Evolutionary conservation across 257 asterid species (phyloP).

Genomic region (Scutellaria galericulata): DNA sequence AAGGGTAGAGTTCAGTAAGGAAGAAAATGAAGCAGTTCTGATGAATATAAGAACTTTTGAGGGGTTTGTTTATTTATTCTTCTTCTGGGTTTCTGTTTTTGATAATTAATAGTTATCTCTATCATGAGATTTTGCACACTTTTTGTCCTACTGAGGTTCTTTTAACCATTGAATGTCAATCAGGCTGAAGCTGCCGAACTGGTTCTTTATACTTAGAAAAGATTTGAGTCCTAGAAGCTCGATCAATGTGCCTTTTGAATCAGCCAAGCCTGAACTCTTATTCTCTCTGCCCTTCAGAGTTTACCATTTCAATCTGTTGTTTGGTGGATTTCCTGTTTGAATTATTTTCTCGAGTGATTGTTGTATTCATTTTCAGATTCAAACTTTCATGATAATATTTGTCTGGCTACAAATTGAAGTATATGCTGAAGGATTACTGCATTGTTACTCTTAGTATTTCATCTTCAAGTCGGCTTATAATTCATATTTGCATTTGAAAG

Average conservation of each 20-base stretch:
- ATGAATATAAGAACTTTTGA: too few species aligned
- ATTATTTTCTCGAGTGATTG: background rate
- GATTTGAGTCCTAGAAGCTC: constrained; percentile 12
- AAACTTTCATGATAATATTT: background rate
- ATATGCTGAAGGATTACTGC: constrained; percentile 12
- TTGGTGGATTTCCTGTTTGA: background rate
- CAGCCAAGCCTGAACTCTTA: constrained; percentile 1
- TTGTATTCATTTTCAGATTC: background rate
- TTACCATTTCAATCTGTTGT: background rate
- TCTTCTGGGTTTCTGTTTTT: constrained; percentile 11
- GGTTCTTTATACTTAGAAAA: background rate
- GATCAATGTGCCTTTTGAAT: constrained; percentile 9
- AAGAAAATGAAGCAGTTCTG: constrained; percentile 11
- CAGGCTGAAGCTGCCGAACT: background rate
- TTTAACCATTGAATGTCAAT: background rate
- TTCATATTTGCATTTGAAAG: constrained; percentile 16
- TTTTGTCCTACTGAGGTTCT: background rate
- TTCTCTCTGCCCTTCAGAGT: background rate
- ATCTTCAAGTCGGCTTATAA: constrained; percentile 22
- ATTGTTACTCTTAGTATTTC: background rate
- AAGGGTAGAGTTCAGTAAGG: background rate
- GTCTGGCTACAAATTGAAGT: constrained; percentile 9
- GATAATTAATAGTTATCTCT: background rate
- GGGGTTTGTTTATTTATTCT: background rate
- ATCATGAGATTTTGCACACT: background rate